phyloP scores from a whole-genome alignment of 176 grass and related monocot species.

The Melocanna baccifera region DNA sequence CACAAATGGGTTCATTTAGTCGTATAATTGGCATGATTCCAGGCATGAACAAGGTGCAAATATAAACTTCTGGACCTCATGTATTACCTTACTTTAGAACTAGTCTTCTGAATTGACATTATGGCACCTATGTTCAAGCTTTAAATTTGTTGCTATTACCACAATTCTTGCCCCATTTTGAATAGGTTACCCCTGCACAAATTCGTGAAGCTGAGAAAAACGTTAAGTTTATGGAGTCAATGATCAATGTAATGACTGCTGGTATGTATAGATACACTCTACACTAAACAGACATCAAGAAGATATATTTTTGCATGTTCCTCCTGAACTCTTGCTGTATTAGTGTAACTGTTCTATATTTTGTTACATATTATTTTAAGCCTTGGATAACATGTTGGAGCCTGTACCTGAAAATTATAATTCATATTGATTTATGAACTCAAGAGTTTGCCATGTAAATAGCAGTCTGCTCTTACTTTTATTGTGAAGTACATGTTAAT shows the following conservation, averaged over 20 bases:
- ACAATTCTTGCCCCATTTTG: neutral
- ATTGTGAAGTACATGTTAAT: neutral
- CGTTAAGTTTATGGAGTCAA: conserved; percentile 76
- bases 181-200: conserved; percentile 90
- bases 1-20: conserved; percentile 84
- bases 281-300: neutral
- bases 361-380: conserved; percentile 4
- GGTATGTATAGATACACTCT: conserved; percentile 22
- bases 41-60: conserved; percentile 60
- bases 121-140: neutral
- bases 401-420: neutral
- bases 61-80: neutral
- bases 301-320: conserved; percentile 17
- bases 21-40: conserved; percentile 58
- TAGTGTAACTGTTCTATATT: neutral
- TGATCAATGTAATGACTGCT: conserved; percentile 88
- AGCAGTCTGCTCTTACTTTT: neutral
- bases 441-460: neutral
- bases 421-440: neutral
- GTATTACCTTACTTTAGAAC: neutral
- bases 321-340: neutral
- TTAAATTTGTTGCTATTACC: neutral
- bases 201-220: conserved; percentile 95
- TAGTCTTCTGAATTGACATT: conserved; percentile 15
- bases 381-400: neutral